Base-by-base conservation (phyloP, 805 yeast species). In the Brettanomyces naardenensis region DNA sequence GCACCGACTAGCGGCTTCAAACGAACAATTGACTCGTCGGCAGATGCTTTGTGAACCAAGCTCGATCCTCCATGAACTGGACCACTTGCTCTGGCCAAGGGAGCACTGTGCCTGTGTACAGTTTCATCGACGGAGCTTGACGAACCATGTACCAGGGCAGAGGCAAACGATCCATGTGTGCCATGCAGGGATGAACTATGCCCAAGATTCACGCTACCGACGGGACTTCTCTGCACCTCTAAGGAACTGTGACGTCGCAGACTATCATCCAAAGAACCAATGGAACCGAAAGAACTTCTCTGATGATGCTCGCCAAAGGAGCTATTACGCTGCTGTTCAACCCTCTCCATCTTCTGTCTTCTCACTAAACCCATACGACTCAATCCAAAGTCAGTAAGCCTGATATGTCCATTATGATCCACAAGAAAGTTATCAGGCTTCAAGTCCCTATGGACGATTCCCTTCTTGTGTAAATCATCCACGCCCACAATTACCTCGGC, bases 351-450 rank as follows among this genome's bases (percentile, higher is more conserved):
- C n/a, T 73, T 69, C 53, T 88, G 95, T 58, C 97, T 76, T 28
- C 87, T 81, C 27, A 87, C 74, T 31, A 89, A 73, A 22, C 97
- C 97, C 68, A 88, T 78, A 54, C 95, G 69, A 6, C 95, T 84
- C 31, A 92, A 69, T 1, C 98, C 99, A 65, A 92, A 92, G 61
- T 92, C 98, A 1, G 97, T 89, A 43, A 94, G 63, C 59, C 92
- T 92, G 44, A 92, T 58, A 61, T 92, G 98, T 0, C 99, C 99
- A 26, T 66, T 65, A 38, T 75, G 66, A 55, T 89, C 97, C 46
- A 92, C 88, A 45, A 92, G 66, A 26, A 92, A 59, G 50, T 92
- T 92, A 54, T 92, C 98, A 0, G 98, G 98, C 56, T 92, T 92
- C 53, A 92, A 66, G 59, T 92, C 99, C 51, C 96, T 78, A 60